phyloP scores from a whole-genome alignment of 345 rosid species.

The Carallia pectinifolia region DNA sequence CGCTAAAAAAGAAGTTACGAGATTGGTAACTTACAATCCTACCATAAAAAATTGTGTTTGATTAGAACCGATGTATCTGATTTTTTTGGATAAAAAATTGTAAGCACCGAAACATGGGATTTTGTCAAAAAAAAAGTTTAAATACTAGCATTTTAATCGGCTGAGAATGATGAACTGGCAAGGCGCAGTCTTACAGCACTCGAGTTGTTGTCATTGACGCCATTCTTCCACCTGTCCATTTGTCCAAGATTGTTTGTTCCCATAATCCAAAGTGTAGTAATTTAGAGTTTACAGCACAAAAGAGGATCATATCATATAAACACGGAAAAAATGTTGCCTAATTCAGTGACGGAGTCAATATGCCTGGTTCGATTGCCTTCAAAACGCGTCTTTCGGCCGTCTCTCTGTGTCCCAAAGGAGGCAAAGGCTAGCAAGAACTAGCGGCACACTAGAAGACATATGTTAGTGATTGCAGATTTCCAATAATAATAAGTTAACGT shows the following conservation, averaged over 20 bases:
- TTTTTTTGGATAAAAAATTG: no score
- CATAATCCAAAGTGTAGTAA: background rate
- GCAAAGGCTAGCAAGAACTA: conserved; percentile 6
- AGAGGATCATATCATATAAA: background rate
- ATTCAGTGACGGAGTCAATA: conserved; percentile 18
- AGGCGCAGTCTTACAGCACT: conserved; percentile 22
- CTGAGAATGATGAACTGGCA: conserved; percentile 26
- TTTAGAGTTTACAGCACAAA: background rate
- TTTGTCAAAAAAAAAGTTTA: background rate
- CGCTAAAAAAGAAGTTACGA: no score
- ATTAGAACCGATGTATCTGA: no score
- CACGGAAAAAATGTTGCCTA: background rate
- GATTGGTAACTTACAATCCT: no score
- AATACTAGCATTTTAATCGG: background rate
- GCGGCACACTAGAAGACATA: conserved; percentile 15
- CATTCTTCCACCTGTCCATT: conserved; percentile 26
- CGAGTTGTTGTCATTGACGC: conserved; percentile 37
- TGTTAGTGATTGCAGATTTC: conserved; percentile 12
- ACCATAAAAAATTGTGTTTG: no score
- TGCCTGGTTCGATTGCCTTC: background rate
- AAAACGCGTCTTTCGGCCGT: conserved; percentile 30
- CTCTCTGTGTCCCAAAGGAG: conserved; percentile 23
- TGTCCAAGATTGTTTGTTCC: conserved; percentile 25
- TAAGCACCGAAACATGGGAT: background rate
- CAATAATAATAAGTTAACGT: conserved; percentile 20